Base-by-base conservation (phyloP, 2,329 filamentous ascomycete genomes). In the Cladophialophora bantiana region DNA sequence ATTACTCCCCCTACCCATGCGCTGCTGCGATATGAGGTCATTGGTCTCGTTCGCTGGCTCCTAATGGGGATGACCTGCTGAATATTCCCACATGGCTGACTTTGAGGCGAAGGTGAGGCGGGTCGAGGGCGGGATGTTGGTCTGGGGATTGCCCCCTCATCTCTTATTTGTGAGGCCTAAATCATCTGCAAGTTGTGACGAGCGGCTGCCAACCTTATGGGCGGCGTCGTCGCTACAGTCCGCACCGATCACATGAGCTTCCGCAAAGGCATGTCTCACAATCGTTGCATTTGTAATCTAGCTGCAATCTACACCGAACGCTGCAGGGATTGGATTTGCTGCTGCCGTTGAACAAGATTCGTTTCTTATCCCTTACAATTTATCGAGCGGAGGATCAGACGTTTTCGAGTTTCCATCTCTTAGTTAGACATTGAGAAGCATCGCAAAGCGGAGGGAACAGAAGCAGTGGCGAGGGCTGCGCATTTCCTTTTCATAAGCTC, bases 11-110 rank as follows among this genome's bases (percentile, higher is more conserved):
- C 18, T 31, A 26, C 9, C 18, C 18, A 4, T 6, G 45, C 10
- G 20, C 45, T 50, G 45, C 45, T 50, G 45, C 45, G 20, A 18
- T 4, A 31, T 50, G 45, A 50, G 45, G 45, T 50, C 36, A 45
- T 56, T 5, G 31, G 3, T 13, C 13, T 56, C 20, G 13, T 35
- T 40, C 42, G 13, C 18, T 50, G 18, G 45, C 45, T 31, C 20
- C 26, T 5, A 20, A 50, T 3, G 45, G 18, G 9, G 45, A 26
- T 18, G 45, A 50, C 45, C 45, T 31, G 20, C 45, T 10, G 45
- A 50, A 10, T 50, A 12, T 50, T 31, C 18, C 20, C 20, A 50
- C 45, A 50, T 50, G 45, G 45, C 45, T 50, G 13, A 26, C 18
- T 3, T 31, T 31, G 36, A 40, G 15, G 15, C 36, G 26, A 40